phyloP scores from a whole-genome alignment of 768 basidiomycete species.

The Chalciporus pseudorubinellus region DNA sequence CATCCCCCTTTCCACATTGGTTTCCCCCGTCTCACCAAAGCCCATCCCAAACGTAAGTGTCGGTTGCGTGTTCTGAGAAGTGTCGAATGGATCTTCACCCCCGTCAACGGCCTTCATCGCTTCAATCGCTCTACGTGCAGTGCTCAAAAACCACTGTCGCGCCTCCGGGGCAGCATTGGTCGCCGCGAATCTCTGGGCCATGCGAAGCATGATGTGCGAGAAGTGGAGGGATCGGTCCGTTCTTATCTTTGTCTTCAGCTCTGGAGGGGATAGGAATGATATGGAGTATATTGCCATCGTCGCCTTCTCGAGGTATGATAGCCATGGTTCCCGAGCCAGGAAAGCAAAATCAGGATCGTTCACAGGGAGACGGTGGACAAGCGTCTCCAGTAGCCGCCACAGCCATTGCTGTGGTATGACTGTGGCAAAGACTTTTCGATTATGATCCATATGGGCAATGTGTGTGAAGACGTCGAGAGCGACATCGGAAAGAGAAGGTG shows the following conservation, averaged over 20 bases:
- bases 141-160: constrained; percentile 51
- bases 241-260: constrained; percentile 70
- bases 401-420: constrained; percentile 58
- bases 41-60: constrained; percentile 83
- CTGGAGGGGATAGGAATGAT: constrained; percentile 76
- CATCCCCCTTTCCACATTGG: constrained; percentile 63
- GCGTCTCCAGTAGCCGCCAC: constrained; percentile 60
- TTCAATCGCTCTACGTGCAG: constrained; percentile 68
- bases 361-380: constrained; percentile 84
- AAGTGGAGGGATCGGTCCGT: constrained; percentile 64
- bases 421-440: constrained; percentile 68
- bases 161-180: constrained; percentile 45
- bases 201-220: constrained; percentile 64
- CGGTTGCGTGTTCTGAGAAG: constrained; percentile 53
- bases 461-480: constrained; percentile 88
- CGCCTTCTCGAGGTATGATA: constrained; percentile 76
- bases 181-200: constrained; percentile 63
- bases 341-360: constrained; percentile 71
- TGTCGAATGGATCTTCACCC: constrained; percentile 71
- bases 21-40: constrained; percentile 71
- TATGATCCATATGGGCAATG: constrained; percentile 71
- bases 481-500: constrained; percentile 62
- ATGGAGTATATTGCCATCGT: constrained; percentile 85
- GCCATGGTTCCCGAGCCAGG: constrained; percentile 61
- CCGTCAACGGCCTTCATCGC: constrained; percentile 78